A percentile compares a stretch with the other conserved stretches of the same genome.
phyloP scores from a whole-genome alignment of 176 grass and related monocot species.

The Puccinellia tenuiflora region DNA sequence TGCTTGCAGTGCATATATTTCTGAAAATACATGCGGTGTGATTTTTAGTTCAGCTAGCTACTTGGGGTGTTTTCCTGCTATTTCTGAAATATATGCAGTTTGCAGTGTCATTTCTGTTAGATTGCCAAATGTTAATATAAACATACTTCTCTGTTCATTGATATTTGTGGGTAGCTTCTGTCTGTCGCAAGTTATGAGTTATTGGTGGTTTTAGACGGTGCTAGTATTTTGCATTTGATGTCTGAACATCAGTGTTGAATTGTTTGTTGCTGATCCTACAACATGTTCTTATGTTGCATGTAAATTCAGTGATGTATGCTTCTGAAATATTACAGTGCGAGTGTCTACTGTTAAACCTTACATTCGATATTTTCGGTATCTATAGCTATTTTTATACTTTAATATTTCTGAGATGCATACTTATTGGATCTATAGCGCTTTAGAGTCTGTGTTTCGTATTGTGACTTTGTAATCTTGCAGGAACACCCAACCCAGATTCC shows the following conservation, averaged over 20 bases:
- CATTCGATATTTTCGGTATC: neutral
- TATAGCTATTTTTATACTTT: neutral
- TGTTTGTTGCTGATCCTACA: neutral
- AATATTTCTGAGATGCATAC: neutral
- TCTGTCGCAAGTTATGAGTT: neutral
- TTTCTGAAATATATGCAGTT: neutral
- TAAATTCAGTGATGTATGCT: neutral
- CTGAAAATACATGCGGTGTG: no score
- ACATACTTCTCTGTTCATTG: neutral
- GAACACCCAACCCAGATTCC: slow-evolving; percentile 53
- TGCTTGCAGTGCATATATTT: no score
- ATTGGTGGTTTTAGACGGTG: neutral
- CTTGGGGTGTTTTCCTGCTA: neutral
- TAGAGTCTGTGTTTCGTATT: neutral
- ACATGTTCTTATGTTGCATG: neutral
- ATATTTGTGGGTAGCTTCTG: neutral
- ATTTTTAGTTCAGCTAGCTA: no score
- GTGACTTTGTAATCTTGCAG: slow-evolving; percentile 16
- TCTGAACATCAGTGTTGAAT: neutral
- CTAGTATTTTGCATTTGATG: neutral
- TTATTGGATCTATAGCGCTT: neutral
- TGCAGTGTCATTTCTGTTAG: neutral
- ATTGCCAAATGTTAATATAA: neutral
- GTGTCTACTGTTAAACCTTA: neutral
- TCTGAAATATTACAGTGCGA: neutral